A percentile compares a stretch with the other conserved stretches of the same genome.
Conservation (phyloP, 108 stramenopile genomes). For the Discostella pseudostelligera region DNA sequence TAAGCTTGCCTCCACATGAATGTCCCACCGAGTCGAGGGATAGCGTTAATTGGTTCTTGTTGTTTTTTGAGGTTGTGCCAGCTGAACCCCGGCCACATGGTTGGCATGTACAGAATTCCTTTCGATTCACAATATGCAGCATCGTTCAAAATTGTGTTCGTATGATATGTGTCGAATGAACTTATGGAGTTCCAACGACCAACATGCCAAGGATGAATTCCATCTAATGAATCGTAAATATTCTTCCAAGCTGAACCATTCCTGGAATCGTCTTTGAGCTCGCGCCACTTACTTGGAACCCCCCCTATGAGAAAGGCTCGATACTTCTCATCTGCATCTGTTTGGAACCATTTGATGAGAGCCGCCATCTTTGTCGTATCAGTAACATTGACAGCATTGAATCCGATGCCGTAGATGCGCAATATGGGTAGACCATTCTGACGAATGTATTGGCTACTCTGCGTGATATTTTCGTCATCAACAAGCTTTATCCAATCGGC, state of each 20-base stretch:
- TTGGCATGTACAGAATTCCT: constrained; percentile 47
- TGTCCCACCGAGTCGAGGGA: constrained; percentile 35
- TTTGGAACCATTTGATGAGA: constrained; percentile 32
- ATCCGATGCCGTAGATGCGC: constrained; percentile 38
- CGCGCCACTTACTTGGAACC: constrained; percentile 22
- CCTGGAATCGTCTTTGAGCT: background rate
- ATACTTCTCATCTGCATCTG: constrained; percentile 7
- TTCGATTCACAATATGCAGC: constrained; percentile 19
- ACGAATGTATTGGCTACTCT: constrained; percentile 35
- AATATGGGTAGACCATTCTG: constrained; percentile 41
- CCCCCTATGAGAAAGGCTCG: constrained; percentile 29
- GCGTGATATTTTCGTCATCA: constrained; percentile 32
- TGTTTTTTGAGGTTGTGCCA: constrained; percentile 28
- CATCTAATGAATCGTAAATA: constrained; percentile 39
- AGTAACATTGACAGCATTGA: constrained; percentile 14
- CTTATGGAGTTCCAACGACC: constrained; percentile 22
- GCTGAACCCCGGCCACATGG: constrained; percentile 48
- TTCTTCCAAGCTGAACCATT: constrained; percentile 16
- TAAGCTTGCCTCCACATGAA: constrained; percentile 46
- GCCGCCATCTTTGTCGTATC: constrained; percentile 17
- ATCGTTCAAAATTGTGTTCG: constrained; percentile 21
- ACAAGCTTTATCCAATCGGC: constrained; percentile 43
- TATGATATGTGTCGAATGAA: constrained; percentile 10
- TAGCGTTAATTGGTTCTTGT: constrained; percentile 14
- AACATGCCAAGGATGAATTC: constrained; percentile 51